A percentile compares a stretch with the other conserved stretches of the same genome.
These are phyloP conservation scores for Senna tora DNA, from an alignment of 306 rosid species.

Conservation along the genomic window DNA sequence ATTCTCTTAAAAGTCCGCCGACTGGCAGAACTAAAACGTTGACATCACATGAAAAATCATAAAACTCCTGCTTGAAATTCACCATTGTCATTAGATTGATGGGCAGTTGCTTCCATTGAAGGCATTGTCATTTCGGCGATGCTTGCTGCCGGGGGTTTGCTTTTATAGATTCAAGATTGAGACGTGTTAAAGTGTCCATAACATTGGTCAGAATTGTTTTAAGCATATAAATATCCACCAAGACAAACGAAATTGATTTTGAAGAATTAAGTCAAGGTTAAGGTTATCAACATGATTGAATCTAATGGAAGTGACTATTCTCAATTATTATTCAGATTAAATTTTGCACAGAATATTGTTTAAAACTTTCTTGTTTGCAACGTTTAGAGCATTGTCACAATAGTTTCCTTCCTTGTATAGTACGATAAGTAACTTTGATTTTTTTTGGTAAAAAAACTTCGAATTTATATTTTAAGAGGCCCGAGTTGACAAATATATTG, in stretches of 20 bases:
- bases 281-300: too few species aligned
- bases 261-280: neutral
- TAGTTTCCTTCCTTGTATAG: too few species aligned
- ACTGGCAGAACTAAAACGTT: neutral
- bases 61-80: conserved; percentile 7
- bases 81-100: conserved; percentile 17
- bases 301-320: too few species aligned
- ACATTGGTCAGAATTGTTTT: conserved; percentile 34
- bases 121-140: neutral
- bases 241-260: conserved; percentile 24
- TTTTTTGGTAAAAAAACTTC: too few species aligned
- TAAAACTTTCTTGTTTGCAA: too few species aligned
- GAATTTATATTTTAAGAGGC: too few species aligned
- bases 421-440: too few species aligned
- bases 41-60: neutral
- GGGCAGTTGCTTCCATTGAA: conserved; percentile 11
- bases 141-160: conserved; percentile 22
- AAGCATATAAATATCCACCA: conserved; percentile 34
- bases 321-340: too few species aligned
- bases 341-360: too few species aligned
- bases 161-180: conserved; percentile 15
- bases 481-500: too few species aligned
- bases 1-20: neutral
- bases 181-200: conserved; percentile 1
- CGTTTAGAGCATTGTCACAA: too few species aligned